A percentile compares a stretch with the other conserved stretches of the same genome.
These are phyloP conservation scores for Plasmodium falciparum DNA, from an alignment of 169 alveolate species.

Conservation along the genomic window DNA sequence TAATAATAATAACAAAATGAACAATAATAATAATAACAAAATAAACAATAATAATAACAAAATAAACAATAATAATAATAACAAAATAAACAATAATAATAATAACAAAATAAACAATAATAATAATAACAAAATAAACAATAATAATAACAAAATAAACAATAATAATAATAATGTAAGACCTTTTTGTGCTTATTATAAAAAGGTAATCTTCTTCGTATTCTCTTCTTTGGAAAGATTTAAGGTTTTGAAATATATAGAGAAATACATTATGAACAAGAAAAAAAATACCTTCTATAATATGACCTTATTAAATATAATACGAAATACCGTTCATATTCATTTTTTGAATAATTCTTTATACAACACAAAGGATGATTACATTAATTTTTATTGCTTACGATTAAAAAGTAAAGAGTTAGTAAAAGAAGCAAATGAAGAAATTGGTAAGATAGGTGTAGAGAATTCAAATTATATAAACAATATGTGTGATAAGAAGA, in stretches of 20 bases:
- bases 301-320: conserved; percentile 30
- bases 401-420: not conserved
- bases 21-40: no score
- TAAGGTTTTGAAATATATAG: conserved; percentile 19
- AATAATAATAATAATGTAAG: no score
- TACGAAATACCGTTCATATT: conserved; percentile 28
- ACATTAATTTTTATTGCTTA: not conserved
- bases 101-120: no score
- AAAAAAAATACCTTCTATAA: conserved; percentile 19
- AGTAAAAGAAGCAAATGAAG: not conserved
- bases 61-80: no score
- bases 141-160: no score
- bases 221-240: conserved; percentile 10
- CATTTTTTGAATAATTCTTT: not conserved
- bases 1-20: no score
- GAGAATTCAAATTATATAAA: not conserved
- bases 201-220: conserved; percentile 8
- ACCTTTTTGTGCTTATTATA: not conserved
- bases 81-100: no score
- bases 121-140: no score
- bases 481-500: not conserved
- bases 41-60: not conserved
- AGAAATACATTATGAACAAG: conserved; percentile 18
- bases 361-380: not conserved
- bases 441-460: not conserved